A percentile compares a stretch with the other conserved stretches of the same genome.
Evolutionary conservation across 345 rosid species (phyloP).

Genomic region (Gossypium sturtianum): DNA sequence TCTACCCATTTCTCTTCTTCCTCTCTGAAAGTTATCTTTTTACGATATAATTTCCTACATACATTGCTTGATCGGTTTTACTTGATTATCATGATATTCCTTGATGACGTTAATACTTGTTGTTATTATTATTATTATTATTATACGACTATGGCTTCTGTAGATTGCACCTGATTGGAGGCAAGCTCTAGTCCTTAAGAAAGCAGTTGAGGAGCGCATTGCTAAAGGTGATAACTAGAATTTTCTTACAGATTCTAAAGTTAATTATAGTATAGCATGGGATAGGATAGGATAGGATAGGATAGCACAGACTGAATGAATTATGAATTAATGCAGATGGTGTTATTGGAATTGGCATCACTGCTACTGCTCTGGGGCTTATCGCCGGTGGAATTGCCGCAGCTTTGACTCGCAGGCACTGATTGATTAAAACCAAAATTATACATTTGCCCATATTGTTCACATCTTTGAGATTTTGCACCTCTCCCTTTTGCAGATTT

Average conservation of each 20-base stretch:
- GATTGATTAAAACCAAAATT: slow-evolving; percentile 11
- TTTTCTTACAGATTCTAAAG: neutral
- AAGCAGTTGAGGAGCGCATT: slow-evolving; percentile 55
- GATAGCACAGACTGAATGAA: slow-evolving; percentile 1
- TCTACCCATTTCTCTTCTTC: neutral
- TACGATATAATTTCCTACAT: neutral
- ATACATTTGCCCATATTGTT: neutral
- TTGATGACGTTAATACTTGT: neutral
- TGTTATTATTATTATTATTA: neutral
- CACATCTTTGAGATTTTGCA: neutral
- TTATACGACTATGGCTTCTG: slow-evolving; percentile 11
- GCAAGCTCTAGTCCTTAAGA: slow-evolving; percentile 68
- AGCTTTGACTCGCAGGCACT: slow-evolving; percentile 68
- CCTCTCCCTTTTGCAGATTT: neutral
- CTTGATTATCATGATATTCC: neutral
- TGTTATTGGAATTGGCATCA: slow-evolving; percentile 81
- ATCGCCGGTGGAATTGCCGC: slow-evolving; percentile 80
- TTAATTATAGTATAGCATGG: neutral
- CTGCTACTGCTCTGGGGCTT: slow-evolving; percentile 80
- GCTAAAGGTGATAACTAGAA: slow-evolving; percentile 45
- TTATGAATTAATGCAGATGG: slow-evolving; percentile 45
- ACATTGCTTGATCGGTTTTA: neutral
- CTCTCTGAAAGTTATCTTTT: neutral
- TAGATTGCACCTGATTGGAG: slow-evolving; percentile 84
- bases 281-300: neutral